phyloP scores from a whole-genome alignment of 768 basidiomycete species.

The Hygrophorus russula region DNA sequence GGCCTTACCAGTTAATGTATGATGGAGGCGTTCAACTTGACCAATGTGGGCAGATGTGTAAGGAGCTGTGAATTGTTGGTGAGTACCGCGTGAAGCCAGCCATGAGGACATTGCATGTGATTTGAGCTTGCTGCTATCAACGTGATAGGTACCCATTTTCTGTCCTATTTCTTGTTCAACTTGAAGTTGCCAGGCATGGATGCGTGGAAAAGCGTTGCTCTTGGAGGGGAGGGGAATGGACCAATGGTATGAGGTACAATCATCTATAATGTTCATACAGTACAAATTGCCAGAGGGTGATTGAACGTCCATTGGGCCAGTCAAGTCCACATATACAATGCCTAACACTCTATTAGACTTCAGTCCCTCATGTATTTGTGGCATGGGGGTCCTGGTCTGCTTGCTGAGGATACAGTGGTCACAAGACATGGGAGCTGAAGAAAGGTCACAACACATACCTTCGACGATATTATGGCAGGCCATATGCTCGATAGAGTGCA shows the following conservation, averaged over 20 bases:
- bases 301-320: too few species aligned
- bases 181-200: slow-evolving; percentile 18
- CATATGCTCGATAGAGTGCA: slow-evolving; percentile 6
- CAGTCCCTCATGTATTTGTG: slow-evolving; percentile 4
- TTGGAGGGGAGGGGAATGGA: slow-evolving; percentile 21
- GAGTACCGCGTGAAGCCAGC: slow-evolving; percentile 5
- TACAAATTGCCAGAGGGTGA: slow-evolving; percentile 14
- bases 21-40: slow-evolving; percentile 23
- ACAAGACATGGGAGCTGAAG: slow-evolving; percentile 5
- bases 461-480: slow-evolving; percentile 1
- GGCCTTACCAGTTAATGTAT: slow-evolving; percentile 20
- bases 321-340: slow-evolving; percentile 8
- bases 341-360: slow-evolving; percentile 4
- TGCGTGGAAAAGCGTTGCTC: slow-evolving; percentile 11
- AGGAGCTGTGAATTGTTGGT: slow-evolving; percentile 15
- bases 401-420: slow-evolving; percentile 10
- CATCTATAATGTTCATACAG: slow-evolving; percentile 24
- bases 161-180: slow-evolving; percentile 13
- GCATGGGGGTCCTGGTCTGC: slow-evolving; percentile 8
- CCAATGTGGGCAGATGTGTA: slow-evolving; percentile 28
- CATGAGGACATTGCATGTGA: slow-evolving; percentile 12
- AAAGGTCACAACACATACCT: slow-evolving; percentile 12
- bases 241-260: slow-evolving; percentile 20
- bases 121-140: slow-evolving; percentile 15
- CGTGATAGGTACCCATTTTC: slow-evolving; percentile 9